Percentiles rank a stretch among this genome's conserved stretches.
Conservation (phyloP, 352 stramenopile species). For the Phytophthora vignae region DNA sequence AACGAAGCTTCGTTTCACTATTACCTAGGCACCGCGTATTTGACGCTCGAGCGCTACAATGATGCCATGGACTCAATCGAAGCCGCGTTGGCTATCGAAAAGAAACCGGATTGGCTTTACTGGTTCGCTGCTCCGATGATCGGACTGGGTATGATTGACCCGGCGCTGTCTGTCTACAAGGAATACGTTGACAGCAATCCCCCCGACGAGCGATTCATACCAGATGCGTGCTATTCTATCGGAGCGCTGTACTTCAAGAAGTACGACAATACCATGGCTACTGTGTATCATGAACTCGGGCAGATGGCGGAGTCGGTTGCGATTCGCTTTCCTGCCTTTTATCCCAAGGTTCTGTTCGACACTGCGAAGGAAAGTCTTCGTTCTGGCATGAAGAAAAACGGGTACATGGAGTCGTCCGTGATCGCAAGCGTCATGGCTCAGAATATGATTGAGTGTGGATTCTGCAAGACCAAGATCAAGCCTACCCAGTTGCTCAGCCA, state of each 20-base stretch:
- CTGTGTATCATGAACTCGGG: slow-evolving; percentile 40
- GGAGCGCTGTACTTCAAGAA: slow-evolving; percentile 40
- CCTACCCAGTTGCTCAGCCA: slow-evolving; percentile 39
- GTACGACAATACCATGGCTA: slow-evolving; percentile 32
- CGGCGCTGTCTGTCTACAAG: slow-evolving; percentile 26
- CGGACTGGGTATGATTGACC: slow-evolving; percentile 30
- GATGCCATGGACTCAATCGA: slow-evolving; percentile 39
- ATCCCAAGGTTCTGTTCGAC: slow-evolving; percentile 22
- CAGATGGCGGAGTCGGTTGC: slow-evolving; percentile 38
- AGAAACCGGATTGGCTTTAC: slow-evolving; percentile 40
- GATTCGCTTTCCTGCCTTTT: slow-evolving; percentile 45
- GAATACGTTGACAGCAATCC: slow-evolving; percentile 41
- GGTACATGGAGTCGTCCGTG: slow-evolving; percentile 40
- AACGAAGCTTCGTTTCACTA: slow-evolving; percentile 43
- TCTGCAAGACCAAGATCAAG: slow-evolving; percentile 40
- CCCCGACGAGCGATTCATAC: slow-evolving; percentile 45
- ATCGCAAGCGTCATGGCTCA: slow-evolving; percentile 30
- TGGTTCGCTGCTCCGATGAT: slow-evolving; percentile 38
- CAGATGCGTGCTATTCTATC: slow-evolving; percentile 44
- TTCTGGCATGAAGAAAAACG: slow-evolving; percentile 34
- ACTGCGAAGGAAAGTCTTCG: slow-evolving; percentile 32
- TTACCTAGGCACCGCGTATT: slow-evolving; percentile 37
- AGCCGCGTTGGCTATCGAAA: slow-evolving; percentile 36
- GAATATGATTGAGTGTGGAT: slow-evolving; percentile 36
- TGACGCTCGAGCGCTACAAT: slow-evolving; percentile 25